Evolutionary conservation across 306 rosid species (phyloP), one percentile per base, ranked within the genome.

Genomic region (Medicago arabica): DNA sequence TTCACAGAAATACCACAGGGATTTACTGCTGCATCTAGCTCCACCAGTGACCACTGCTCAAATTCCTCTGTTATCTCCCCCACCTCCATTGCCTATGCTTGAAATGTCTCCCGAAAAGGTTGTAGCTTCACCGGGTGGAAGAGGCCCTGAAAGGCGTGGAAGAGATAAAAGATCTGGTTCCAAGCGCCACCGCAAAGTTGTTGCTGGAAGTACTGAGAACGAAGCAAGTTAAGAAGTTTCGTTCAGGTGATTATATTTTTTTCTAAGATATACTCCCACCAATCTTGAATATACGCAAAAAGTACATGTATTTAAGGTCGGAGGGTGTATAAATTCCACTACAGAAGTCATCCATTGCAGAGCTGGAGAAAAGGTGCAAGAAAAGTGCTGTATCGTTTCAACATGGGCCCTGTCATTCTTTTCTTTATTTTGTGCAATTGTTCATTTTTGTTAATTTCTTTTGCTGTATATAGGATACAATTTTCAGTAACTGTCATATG

Each of bases 1-100:
- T 43, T 67, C 41, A 18, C 90, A 91, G 98, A 94, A 94, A 87
- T 91, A 91, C 83, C 98, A 94, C 71, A 88, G 82, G 74, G 93
- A 83, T 13, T 82, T 88, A 36, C 67, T 92, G 60, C 74, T 82
- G 75, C 86, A 4, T 10, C 58, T 74, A 69, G 88, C 95, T 81
- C 83, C 86, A 49, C 85, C 54, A 66, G 49, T 21, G 8, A 77
- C 34, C 4, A 9, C 65, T 72, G 78, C 72, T 23, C 9, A 46
- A 19, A 39, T 70, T 78, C 87, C 83, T 50, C 94, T 59, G 0
- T 79, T 51, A 15, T 72, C 85, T 11, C 85, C 39, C 0, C 81
- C 74, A 5, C 83, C 85, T 2, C 86, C 81, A 8, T 64, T 79
- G 17, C 80, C 61, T 1, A 69, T 71, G 60, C 69, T 69, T 38